Evolutionary conservation across 345 rosid species (phyloP), one percentile per base, ranked within the genome.

Genomic region (Combretum micranthum): DNA sequence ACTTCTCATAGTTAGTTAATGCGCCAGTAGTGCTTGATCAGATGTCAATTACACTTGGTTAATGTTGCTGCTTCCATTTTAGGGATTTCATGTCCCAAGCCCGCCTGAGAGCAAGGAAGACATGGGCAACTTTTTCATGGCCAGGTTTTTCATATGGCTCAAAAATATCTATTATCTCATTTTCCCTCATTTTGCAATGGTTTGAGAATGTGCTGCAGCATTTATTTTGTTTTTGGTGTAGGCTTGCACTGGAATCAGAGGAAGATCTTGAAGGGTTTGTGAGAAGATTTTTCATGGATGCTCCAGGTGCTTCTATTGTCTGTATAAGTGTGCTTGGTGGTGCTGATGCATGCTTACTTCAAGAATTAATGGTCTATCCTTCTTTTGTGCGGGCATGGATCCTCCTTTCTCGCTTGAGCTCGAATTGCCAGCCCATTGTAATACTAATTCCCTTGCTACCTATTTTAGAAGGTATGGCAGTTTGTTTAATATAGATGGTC

Each of bases 211-310:
- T 32, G 39, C 39, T 66, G 20, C 69, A 47, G 19, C 20, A 47
- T 1, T 61, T 12, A 63, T 59, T 47, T 32, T 65, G 55, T 69
- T 23, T 56, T 6, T 62, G 39, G 26, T 60, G 76, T 77, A 93
- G 99, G 77, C 82, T 80, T 80, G 92, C 87, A 69, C 89, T 91
- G 37, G 79, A 76, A n/a, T 77, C 83, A 52, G 60, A 79, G 66
- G 62, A 74, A 73, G 83, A 82, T 65, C 80, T 93, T 74, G 83
- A 80, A 60, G 64, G 76, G 55, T 82, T 80, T 69, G 90, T 83
- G 37, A 61, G 53, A 57, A 71, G 73, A 12, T 86, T 89, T 71
- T 87, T 76, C 66, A 65, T n/a, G 43, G 63, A 62, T 65, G 88
- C 89, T 70, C 86, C 96, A 57, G 68, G 65, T 61, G 68, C 94